Percentiles rank a stretch among this genome's conserved stretches.
Evolutionary conservation across 1,139 yeast genomes (phyloP).

Genomic region (Lipomyces yarrowii): DNA sequence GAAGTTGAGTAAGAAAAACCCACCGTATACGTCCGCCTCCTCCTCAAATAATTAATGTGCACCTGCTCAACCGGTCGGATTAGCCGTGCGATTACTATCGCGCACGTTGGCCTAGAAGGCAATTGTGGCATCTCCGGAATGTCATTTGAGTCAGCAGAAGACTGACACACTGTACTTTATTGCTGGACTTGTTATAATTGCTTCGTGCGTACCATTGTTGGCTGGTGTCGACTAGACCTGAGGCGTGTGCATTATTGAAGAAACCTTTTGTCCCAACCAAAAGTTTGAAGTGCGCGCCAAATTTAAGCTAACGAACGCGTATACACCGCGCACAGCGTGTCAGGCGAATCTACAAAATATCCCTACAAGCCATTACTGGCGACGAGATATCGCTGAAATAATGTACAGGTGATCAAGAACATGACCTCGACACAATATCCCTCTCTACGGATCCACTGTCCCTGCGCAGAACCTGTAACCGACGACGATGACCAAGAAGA

Average conservation of each 20-base stretch:
- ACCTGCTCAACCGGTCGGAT: neutral
- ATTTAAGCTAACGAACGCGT: too few species aligned
- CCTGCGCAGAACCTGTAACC: slow-evolving; percentile 26
- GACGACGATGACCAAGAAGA: slow-evolving; percentile 8
- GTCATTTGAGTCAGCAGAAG: neutral
- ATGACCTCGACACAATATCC: slow-evolving; percentile 13
- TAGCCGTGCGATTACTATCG: neutral
- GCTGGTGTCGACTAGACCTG: neutral
- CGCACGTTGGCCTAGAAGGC: neutral
- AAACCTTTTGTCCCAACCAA: too few species aligned
- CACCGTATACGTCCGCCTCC: neutral
- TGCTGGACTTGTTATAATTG: neutral
- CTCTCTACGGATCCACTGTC: slow-evolving; percentile 24
- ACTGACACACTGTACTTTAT: neutral
- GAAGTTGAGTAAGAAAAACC: neutral
- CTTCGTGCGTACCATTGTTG: neutral
- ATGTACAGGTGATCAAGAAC: neutral
- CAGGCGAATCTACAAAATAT: neutral
- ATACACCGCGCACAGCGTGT: neutral
- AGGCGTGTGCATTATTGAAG: neutral
- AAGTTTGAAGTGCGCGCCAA: too few species aligned
- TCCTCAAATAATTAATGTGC: neutral
- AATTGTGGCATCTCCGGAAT: neutral
- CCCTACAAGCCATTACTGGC: neutral
- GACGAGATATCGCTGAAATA: neutral